Conservation (phyloP, 2,329 filamentous ascomycete species). For the Tympanopsis confertula region DNA sequence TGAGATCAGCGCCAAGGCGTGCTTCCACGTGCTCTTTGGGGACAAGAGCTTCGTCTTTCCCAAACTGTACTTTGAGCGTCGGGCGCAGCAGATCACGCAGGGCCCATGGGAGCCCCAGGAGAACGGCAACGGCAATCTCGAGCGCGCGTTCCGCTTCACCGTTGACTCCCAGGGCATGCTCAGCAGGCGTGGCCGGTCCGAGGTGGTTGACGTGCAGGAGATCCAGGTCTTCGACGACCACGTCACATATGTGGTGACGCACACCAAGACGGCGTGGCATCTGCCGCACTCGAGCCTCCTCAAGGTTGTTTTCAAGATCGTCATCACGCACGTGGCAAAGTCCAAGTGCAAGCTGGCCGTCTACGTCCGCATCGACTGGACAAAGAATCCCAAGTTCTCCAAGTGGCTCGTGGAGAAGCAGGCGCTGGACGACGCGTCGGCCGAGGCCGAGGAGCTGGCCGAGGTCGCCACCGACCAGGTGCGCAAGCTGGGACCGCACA, state of each 20-base stretch:
- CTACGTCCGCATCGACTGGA: conserved; percentile 81
- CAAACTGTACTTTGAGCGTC: conserved; percentile 73
- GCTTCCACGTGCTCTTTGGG: conserved; percentile 93
- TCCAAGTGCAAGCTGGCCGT: conserved; percentile 84
- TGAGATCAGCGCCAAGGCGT: conserved; percentile 81
- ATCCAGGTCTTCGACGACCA: conserved; percentile 77
- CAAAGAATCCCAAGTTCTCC: conserved; percentile 48
- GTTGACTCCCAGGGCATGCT: conserved; percentile 58
- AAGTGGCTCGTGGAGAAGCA: conserved; percentile 53
- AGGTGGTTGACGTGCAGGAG: conserved; percentile 71
- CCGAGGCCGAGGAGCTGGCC: conserved; percentile 63
- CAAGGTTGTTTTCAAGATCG: conserved; percentile 75
- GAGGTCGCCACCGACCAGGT: conserved; percentile 71
- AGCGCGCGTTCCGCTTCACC: conserved; percentile 70
- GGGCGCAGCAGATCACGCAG: conserved; percentile 70
- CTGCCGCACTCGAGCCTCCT: conserved; percentile 72
- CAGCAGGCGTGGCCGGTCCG: conserved; percentile 44
- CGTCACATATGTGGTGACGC: conserved; percentile 52
- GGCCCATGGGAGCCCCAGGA: conserved; percentile 63
- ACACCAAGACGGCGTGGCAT: conserved; percentile 64
- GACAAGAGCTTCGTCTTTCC: conserved; percentile 94
- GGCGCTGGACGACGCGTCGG: conserved; percentile 64
- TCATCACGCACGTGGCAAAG: conserved; percentile 87
- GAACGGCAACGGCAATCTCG: conserved; percentile 58
- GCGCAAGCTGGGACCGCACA: conserved; percentile 60